A percentile compares a stretch with the other conserved stretches of the same genome.
Evolutionary conservation across 441 rosid species (phyloP).

Genomic region (Eutrema salsugineum): DNA sequence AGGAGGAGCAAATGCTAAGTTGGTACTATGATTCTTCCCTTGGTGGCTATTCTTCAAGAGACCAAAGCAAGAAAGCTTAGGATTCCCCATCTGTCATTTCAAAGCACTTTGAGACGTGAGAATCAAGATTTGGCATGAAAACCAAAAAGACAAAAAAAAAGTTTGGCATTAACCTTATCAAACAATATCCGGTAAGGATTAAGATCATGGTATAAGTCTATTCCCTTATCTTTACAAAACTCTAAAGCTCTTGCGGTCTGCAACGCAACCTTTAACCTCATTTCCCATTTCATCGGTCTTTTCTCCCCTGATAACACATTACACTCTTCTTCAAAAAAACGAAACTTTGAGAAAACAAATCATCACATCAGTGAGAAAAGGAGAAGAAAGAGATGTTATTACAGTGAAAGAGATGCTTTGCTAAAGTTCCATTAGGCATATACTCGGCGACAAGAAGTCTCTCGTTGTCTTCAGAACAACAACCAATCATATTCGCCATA

Average conservation of each 20-base stretch:
- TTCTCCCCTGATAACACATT: slow-evolving; percentile 22
- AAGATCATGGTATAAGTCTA: slow-evolving; percentile 29
- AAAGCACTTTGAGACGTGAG: neutral
- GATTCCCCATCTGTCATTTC: slow-evolving; percentile 19
- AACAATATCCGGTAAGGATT: slow-evolving; percentile 25
- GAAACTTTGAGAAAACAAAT: neutral
- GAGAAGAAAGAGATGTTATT: slow-evolving; percentile 17
- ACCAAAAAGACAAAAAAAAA: neutral
- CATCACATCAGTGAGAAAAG: neutral
- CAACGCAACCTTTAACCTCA: slow-evolving; percentile 24
- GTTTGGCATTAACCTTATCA: slow-evolving; percentile 17
- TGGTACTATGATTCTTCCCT: slow-evolving; percentile 19
- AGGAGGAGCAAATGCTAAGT: slow-evolving; percentile 32
- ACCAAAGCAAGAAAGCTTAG: slow-evolving; percentile 34
- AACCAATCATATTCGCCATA: slow-evolving; percentile 83
- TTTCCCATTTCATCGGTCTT: slow-evolving; percentile 31
- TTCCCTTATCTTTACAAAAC: slow-evolving; percentile 20
- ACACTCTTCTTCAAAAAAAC: neutral
- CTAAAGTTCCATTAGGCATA: slow-evolving; percentile 83
- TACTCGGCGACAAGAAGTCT: slow-evolving; percentile 82
- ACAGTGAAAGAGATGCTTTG: slow-evolving; percentile 91
- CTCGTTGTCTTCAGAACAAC: slow-evolving; percentile 83
- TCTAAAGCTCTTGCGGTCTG: slow-evolving; percentile 27
- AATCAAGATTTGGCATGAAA: neutral
- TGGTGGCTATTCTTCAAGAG: slow-evolving; percentile 19